Base-by-base conservation (phyloP, 208 protist species). In the Tritrichomonas foetus region DNA sequence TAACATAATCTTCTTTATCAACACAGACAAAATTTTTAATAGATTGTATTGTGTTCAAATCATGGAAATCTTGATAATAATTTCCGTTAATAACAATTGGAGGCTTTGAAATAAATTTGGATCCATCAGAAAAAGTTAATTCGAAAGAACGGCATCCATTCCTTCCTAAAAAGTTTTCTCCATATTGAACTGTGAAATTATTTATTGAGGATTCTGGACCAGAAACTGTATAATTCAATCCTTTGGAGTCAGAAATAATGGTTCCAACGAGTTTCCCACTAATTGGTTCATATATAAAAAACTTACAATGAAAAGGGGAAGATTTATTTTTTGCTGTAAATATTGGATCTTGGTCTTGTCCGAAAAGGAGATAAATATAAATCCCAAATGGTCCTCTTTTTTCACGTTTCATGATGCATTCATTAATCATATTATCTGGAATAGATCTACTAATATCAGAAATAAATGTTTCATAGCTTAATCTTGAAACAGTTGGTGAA, bases 1-100 rank as follows among this genome's bases (percentile, higher is more conserved):
- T 44, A 20, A 1, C 3, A 53, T 47, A 84, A 16, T 84, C 47
- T 8, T 39, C 39, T 57, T 89, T 25, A 22, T 44, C 41, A 39
- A 89, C 47, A 57, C 78, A 89, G 16, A 89, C 47, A 36, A 89
- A 89, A 89, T 89, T 89, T 89, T 89, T 89, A 27, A 89, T 89
- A 1, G 47, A 57, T 55, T 44, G 47, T 39, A 39, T 36, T 22
- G 78, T 39, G 11, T 89, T 0, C 39, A 89, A 57, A 57, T 89
- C 78, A 57, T 89, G 78, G 27, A 89, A 89, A 39, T 89, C 47
- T 33, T 89, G 78, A 39, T 61, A 89, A 27, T 89, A 89, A 39
- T 57, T 20, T 0, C 78, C 78, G 39, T 53, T 57, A 11, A 89
- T 57, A 33, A 57, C 30, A 39, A 89, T 53, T 39, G 78, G 78